Conservation (phyloP, 345 rosid genomes). For the Limnanthes douglasii region DNA sequence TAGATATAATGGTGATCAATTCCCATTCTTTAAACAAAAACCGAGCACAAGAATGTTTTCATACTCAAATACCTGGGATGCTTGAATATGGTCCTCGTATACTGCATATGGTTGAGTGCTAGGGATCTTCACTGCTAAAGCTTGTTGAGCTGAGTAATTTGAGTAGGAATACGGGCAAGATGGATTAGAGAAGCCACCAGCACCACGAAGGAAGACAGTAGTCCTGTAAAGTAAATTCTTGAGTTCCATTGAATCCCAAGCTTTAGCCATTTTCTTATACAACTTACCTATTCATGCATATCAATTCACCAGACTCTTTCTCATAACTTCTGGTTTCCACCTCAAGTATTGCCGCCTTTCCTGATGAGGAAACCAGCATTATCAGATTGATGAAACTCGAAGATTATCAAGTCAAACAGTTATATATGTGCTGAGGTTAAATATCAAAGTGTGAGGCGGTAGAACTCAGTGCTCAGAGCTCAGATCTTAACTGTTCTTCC, state of each 20-base stretch:
- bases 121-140: conserved; percentile 50
- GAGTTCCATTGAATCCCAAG: not conserved
- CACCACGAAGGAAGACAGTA: conserved; percentile 60
- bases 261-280: conserved; percentile 5
- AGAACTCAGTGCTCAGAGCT: no score
- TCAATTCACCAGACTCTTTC: conserved; percentile 47
- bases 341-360: conserved; percentile 84
- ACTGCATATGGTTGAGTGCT: conserved; percentile 40
- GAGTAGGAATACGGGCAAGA: conserved; percentile 56
- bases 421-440: no score
- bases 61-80: conserved; percentile 51
- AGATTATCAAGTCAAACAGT: no score
- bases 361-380: conserved; percentile 20
- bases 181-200: conserved; percentile 85
- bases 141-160: conserved; percentile 49
- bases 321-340: conserved; percentile 62
- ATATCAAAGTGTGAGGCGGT: no score
- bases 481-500: no score
- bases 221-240: conserved; percentile 23
- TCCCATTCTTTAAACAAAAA: no score
- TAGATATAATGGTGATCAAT: no score
- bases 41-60: not conserved
- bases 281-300: conserved; percentile 70
- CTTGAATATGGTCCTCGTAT: conserved; percentile 53
- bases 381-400: no score